Percentiles rank a stretch among this genome's conserved stretches.
phyloP scores from a whole-genome alignment of 257 asterid genomes.

The Primulina eburnea region DNA sequence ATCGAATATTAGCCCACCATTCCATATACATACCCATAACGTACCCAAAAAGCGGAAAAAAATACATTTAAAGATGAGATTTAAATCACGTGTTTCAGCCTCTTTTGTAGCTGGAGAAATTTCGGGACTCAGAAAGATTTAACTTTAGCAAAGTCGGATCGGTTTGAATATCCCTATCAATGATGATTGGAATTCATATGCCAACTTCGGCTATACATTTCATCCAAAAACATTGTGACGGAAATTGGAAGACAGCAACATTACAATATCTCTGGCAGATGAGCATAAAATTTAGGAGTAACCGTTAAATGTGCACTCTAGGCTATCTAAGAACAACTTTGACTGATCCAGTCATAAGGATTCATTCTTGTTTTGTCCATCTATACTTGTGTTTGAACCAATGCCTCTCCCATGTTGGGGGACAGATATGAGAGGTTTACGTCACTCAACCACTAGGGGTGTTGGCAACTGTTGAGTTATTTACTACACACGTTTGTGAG shows the following conservation, averaged over 20 bases:
- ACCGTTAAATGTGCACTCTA: background rate
- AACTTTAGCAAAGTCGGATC: slow-evolving; percentile 8
- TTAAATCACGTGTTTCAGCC: slow-evolving; percentile 1
- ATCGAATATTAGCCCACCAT: background rate
- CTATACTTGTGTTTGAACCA: too few relatives aligned
- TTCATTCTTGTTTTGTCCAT: too few relatives aligned
- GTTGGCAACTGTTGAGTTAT: too few relatives aligned
- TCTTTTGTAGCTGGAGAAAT: slow-evolving; percentile 4
- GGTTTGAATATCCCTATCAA: slow-evolving; percentile 1
- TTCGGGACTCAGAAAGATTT: background rate
- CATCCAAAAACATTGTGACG: background rate
- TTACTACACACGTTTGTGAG: too few relatives aligned
- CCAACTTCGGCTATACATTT: background rate
- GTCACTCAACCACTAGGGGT: too few relatives aligned
- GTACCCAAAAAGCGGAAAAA: background rate
- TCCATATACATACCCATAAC: background rate
- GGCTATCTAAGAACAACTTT: too few relatives aligned
- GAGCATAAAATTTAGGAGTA: too few relatives aligned
- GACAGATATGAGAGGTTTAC: too few relatives aligned
- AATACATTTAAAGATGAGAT: background rate
- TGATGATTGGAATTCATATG: background rate
- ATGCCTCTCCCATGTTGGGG: too few relatives aligned
- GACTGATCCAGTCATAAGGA: too few relatives aligned
- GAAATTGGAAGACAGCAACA: background rate
- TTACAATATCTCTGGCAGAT: background rate